These are phyloP conservation scores for Avena atlantica DNA, from an alignment of 176 grass and related monocot species.

Conservation along the genomic window DNA sequence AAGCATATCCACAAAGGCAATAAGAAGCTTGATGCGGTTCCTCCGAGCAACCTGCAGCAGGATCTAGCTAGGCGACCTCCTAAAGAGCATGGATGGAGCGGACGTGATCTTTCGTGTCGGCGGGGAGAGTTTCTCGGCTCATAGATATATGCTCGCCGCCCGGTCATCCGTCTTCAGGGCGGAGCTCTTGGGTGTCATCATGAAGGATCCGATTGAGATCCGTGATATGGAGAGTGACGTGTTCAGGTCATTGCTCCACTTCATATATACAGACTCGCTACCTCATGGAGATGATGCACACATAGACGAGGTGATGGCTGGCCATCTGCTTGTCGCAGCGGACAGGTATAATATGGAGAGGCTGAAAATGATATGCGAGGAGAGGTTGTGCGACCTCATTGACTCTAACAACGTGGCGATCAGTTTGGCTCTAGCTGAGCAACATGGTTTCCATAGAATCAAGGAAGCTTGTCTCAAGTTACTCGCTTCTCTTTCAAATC, in stretches of 20 bases:
- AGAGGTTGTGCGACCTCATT: neutral
- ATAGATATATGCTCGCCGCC: neutral
- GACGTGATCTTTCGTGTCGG: neutral
- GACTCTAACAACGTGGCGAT: neutral
- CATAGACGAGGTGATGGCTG: neutral
- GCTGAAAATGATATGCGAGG: neutral
- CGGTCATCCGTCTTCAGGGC: neutral
- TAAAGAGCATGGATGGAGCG: neutral
- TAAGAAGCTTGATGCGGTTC: neutral
- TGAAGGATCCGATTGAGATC: neutral
- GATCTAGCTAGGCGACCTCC: neutral
- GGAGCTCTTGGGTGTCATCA: neutral
- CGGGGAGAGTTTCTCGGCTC: neutral
- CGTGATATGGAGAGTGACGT: neutral
- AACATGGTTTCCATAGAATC: neutral
- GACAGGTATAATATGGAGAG: neutral
- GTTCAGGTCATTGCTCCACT: neutral
- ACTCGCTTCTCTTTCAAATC: neutral
- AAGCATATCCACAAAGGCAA: neutral
- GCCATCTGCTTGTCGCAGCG: constrained; percentile 2
- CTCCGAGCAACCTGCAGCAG: neutral
- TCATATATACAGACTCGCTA: neutral
- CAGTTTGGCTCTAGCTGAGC: neutral
- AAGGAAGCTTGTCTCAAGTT: neutral
- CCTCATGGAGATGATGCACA: neutral